Conservation (phyloP, 2,329 filamentous ascomycete genomes). For the Colletotrichum sp. region DNA sequence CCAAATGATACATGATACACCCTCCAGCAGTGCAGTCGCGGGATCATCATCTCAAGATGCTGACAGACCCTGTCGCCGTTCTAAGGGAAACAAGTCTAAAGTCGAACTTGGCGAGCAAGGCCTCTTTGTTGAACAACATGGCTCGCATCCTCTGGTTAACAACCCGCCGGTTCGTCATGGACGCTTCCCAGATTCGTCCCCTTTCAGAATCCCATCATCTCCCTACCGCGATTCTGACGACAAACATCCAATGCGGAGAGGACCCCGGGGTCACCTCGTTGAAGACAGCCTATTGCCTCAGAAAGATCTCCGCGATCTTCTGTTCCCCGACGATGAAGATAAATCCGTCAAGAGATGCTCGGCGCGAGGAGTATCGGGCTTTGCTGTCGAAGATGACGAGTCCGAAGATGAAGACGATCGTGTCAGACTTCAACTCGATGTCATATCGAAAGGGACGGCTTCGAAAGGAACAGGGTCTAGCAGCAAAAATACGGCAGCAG, state of each 20-base stretch:
- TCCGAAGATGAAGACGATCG: neutral
- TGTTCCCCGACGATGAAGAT: neutral
- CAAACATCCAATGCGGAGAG: neutral
- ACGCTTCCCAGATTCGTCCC: neutral
- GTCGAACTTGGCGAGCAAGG: neutral
- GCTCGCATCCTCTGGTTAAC: neutral
- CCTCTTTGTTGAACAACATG: neutral
- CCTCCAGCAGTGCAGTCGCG: neutral
- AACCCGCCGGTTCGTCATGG: neutral
- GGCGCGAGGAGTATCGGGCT: neutral
- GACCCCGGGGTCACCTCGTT: neutral
- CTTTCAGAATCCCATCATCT: neutral
- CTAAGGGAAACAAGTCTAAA: neutral
- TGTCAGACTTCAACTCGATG: neutral
- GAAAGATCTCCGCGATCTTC: neutral
- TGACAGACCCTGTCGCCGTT: neutral
- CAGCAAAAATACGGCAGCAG: neutral
- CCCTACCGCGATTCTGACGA: neutral
- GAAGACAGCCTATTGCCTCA: neutral
- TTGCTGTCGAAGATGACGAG: neutral
- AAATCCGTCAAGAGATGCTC: neutral
- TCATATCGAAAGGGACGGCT: neutral
- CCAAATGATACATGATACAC: neutral
- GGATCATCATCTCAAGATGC: neutral
- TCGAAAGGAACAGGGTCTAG: neutral